phyloP scores from a whole-genome alignment of 163 green algal genomes.

The Volvox carteri region DNA sequence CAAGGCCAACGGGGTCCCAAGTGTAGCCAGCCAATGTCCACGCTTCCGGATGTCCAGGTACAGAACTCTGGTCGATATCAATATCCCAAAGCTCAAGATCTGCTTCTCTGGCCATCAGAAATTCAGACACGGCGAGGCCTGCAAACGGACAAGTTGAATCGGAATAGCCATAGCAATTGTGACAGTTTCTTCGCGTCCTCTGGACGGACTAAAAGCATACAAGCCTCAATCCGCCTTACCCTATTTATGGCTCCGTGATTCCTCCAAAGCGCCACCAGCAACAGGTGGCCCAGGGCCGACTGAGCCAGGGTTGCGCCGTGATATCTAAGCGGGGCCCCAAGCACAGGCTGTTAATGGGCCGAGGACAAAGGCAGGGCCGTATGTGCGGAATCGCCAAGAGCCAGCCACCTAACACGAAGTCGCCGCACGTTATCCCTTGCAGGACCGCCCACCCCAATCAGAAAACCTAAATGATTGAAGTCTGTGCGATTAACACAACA shows the following conservation, averaged over 20 bases:
- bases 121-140: slow-evolving; percentile 12
- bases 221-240: not conserved
- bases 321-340: slow-evolving; percentile 3
- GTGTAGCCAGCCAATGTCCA: slow-evolving; percentile 26
- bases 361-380: too few relatives aligned
- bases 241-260: not conserved
- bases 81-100: slow-evolving; percentile 42
- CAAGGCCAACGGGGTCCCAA: slow-evolving; percentile 38
- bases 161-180: not conserved
- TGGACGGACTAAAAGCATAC: too few relatives aligned
- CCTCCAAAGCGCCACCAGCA: slow-evolving; percentile 15
- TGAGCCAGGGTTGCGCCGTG: slow-evolving; percentile 30
- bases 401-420: too few relatives aligned
- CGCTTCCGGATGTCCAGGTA: too few relatives aligned
- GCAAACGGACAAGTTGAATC: not conserved
- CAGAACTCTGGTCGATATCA: slow-evolving; percentile 28
- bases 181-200: too few relatives aligned
- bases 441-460: not conserved
- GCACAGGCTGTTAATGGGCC: not conserved
- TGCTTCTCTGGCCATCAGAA: slow-evolving; percentile 40
- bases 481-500: too few relatives aligned
- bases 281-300: not conserved
- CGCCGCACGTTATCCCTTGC: not conserved
- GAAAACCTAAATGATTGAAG: too few relatives aligned
- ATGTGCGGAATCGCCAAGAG: too few relatives aligned